Base-by-base conservation (phyloP, 345 rosid species). In the Microthlaspi erraticum region DNA sequence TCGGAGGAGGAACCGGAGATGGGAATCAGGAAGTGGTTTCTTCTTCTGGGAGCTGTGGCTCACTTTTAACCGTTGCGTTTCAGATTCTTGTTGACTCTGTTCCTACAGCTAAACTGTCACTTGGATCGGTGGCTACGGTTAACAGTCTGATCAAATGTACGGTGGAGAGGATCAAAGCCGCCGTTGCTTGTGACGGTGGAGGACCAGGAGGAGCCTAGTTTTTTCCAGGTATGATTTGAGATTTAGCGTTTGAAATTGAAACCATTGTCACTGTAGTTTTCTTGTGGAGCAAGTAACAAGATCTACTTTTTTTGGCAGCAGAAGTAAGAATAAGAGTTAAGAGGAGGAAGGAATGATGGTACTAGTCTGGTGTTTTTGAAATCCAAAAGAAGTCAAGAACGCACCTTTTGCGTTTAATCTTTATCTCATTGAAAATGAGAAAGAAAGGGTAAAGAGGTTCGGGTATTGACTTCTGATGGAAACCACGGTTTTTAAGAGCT, bases 91-190 rank as follows among this genome's bases (percentile, higher is more conserved):
- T 94, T 4, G 97, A 94, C 75, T 87, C 99, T 2, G 87, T 87
- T 55, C 99, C 99, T 18, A 85, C 92, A 0, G 95, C 96, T 14
- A 94, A 94, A 72, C 92, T 94, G 66, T 91, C 97, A 26, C 87
- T 91, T 4, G 93, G 96, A 31, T 94, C 97, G 0, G 99, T 94
- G 11, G 92, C 96, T 34, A 94, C 99, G 5, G 99, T 94, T 8
- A 89, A 88, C 78, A 94, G 87, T 74, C 85, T 94, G 29, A 91
- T 94, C 43, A 94, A 89, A 79, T 88, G 96, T 90, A 94, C 99
- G 0, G 94, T 91, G 1, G 96, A 88, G 77, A 81, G 96, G 80
- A 94, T 94, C 78, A 91, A 86, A 76, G 81, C 86, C 0, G 90
- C 99, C 0, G 90, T 91, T 36, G 62, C 79, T 68, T 66, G 82